phyloP scores from a whole-genome alignment of 2,329 filamentous ascomycete species.

The Arthroderma sp. region DNA sequence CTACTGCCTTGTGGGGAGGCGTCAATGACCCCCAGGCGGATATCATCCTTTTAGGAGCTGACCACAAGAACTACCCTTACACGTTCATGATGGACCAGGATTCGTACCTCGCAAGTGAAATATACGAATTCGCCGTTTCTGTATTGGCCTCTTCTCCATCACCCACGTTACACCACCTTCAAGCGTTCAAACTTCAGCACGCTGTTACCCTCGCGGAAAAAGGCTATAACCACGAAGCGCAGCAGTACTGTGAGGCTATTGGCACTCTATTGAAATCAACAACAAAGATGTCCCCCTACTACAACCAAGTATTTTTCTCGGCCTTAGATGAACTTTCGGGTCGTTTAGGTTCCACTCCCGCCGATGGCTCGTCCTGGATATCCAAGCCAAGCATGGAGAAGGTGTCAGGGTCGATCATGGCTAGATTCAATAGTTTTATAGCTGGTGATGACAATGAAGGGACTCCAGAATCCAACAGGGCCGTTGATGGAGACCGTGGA shows the following conservation, averaged over 20 bases:
- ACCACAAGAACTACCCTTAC: conserved; percentile 58
- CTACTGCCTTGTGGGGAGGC: conserved; percentile 57
- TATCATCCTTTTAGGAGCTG: conserved; percentile 73
- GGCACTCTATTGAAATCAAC: conserved; percentile 61
- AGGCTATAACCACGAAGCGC: conserved; percentile 67
- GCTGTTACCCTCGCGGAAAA: conserved; percentile 72
- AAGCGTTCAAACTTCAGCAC: conserved; percentile 83
- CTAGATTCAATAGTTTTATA: conserved; percentile 92
- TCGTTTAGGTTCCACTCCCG: conserved; percentile 72
- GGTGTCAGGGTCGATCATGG: conserved; percentile 80
- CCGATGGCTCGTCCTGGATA: conserved; percentile 78
- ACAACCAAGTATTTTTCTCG: conserved; percentile 60
- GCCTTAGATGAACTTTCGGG: conserved; percentile 72
- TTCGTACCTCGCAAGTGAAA: conserved; percentile 82
- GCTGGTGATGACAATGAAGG: conserved; percentile 72
- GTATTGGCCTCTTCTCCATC: conserved; percentile 48
- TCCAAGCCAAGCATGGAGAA: conserved; percentile 93
- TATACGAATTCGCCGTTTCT: conserved; percentile 81
- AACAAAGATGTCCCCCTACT: conserved; percentile 75
- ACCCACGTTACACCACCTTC: conserved; percentile 62
- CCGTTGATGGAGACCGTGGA: conserved; percentile 49
- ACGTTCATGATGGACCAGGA: conserved; percentile 71
- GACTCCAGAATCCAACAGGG: conserved; percentile 44
- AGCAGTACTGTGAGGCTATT: conserved; percentile 85
- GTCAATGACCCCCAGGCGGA: conserved; percentile 65